A percentile compares a stretch with the other conserved stretches of the same genome.
phyloP scores from a whole-genome alignment of 164 flowering plant species.

The Brasenia schreberi region DNA sequence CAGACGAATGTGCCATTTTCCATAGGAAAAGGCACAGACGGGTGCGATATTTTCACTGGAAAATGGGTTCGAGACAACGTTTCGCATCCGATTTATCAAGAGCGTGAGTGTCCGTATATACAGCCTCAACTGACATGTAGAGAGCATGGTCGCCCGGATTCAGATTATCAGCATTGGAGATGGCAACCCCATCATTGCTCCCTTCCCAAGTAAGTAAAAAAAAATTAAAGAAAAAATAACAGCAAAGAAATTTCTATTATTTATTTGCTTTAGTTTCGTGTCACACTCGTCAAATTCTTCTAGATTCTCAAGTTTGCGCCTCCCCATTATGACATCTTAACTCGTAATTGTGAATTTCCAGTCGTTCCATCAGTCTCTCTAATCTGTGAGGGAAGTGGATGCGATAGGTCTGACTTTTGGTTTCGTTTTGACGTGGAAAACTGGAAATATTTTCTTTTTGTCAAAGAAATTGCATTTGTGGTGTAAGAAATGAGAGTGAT shows the following conservation, averaged over 20 bases:
- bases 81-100: conserved; percentile 53
- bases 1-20: conserved; percentile 37
- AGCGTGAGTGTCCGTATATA: conserved; percentile 78
- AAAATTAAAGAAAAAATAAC: no score
- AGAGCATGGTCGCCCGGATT: conserved; percentile 78
- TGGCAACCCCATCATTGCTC: conserved; percentile 83
- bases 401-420: no score
- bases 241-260: no score
- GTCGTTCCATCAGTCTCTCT: no score
- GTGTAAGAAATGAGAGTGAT: no score
- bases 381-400: no score
- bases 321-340: no score
- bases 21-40: conserved; percentile 22
- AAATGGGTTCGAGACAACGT: conserved; percentile 64
- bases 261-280: neutral
- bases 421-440: no score
- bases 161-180: conserved; percentile 58
- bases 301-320: no score
- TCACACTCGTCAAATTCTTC: neutral
- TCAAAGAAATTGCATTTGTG: no score
- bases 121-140: conserved; percentile 85
- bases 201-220: conserved; percentile 44
- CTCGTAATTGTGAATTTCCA: no score
- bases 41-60: conserved; percentile 63
- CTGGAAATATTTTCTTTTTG: no score